Conservation (phyloP, 129 eudicot species). For the Escallonia rubra region DNA sequence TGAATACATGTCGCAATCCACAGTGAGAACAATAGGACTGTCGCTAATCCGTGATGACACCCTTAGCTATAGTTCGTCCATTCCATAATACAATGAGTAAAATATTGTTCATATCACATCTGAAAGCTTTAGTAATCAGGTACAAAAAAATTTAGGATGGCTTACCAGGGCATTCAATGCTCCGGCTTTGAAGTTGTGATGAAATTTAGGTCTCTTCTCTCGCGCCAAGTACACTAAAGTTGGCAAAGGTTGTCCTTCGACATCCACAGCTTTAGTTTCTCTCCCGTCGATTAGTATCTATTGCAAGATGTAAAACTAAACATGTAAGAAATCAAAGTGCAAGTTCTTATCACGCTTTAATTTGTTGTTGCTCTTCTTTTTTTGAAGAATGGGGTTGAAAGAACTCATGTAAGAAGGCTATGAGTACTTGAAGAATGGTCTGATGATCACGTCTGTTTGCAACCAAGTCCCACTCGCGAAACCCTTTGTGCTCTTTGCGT, state of each 20-base stretch:
- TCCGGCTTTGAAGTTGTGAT: constrained; percentile 50
- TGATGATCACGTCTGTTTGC: too few species aligned
- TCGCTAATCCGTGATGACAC: constrained; percentile 40
- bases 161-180: constrained; percentile 42
- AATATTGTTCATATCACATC: too few species aligned
- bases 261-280: constrained; percentile 16
- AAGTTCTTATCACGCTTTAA: neutral
- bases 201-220: constrained; percentile 35
- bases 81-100: too few species aligned
- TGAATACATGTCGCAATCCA: constrained; percentile 37
- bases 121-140: neutral
- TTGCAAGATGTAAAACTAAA: neutral
- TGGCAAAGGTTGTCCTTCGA: constrained; percentile 25
- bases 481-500: too few species aligned
- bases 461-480: too few species aligned
- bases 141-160: neutral
- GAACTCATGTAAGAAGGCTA: too few species aligned
- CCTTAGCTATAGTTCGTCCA: constrained; percentile 22
- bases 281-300: constrained; percentile 40
- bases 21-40: constrained; percentile 20
- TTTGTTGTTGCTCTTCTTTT: neutral
- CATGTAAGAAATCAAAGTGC: neutral
- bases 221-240: constrained; percentile 34
- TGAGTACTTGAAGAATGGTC: too few species aligned
- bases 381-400: neutral